Conservation (phyloP, 441 rosid genomes). For the Breynia disticha region DNA sequence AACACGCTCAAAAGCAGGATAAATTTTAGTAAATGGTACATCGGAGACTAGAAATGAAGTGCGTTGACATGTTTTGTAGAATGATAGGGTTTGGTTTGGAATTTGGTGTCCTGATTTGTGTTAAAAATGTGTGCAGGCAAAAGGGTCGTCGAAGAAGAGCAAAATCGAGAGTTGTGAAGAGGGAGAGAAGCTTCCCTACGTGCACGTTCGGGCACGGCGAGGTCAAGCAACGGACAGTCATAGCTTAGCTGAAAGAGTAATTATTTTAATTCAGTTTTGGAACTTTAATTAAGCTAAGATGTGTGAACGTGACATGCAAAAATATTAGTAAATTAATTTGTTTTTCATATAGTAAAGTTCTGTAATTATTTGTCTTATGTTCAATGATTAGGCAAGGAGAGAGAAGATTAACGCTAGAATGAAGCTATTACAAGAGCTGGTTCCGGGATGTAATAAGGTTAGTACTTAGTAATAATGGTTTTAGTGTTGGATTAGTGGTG, state of each 20-base stretch:
- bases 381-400: slow-evolving; percentile 37
- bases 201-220: slow-evolving; percentile 96
- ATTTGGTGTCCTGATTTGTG: no score
- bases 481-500: no score
- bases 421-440: slow-evolving; percentile 53
- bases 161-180: slow-evolving; percentile 52
- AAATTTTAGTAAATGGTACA: no score
- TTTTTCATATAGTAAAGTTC: slow-evolving; percentile 14
- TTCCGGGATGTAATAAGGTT: slow-evolving; percentile 56
- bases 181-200: slow-evolving; percentile 75
- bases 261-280: slow-evolving; percentile 6
- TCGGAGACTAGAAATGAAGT: no score
- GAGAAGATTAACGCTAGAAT: slow-evolving; percentile 55
- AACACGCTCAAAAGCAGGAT: no score
- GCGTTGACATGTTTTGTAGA: no score
- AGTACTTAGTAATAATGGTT: no score
- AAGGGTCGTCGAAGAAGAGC: slow-evolving; percentile 69
- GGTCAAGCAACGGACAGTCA: slow-evolving; percentile 99
- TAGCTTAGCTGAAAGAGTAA: slow-evolving; percentile 96
- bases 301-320: background rate
- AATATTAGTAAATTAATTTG: background rate
- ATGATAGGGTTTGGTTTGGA: no score
- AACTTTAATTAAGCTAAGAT: background rate
- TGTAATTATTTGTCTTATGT: background rate
- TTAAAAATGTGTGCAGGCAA: slow-evolving; percentile 29